These are phyloP conservation scores for Purshia tridentata DNA, from an alignment of 306 rosid species.

Conservation along the genomic window DNA sequence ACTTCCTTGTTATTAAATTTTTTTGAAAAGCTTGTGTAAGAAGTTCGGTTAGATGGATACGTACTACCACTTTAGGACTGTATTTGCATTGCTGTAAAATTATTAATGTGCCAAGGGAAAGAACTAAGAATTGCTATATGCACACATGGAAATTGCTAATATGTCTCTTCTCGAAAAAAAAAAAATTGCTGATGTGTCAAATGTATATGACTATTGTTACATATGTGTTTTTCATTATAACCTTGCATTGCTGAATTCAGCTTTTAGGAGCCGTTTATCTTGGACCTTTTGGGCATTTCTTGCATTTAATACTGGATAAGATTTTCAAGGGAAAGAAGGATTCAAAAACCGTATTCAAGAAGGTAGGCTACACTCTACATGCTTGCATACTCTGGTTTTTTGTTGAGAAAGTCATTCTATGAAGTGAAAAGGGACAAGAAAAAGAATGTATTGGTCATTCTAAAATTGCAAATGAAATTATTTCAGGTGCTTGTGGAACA, in stretches of 20 bases:
- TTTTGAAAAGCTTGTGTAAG: too few relatives aligned
- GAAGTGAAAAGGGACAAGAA: not conserved
- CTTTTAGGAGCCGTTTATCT: slow-evolving; percentile 82
- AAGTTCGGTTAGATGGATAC: not conserved
- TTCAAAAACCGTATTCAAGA: slow-evolving; percentile 78
- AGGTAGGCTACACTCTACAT: slow-evolving; percentile 46
- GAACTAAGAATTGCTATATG: not conserved
- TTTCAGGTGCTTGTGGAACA: slow-evolving; percentile 88
- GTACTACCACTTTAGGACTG: not conserved
- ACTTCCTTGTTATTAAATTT: not conserved
- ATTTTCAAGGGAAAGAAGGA: slow-evolving; percentile 94
- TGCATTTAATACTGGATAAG: slow-evolving; percentile 62
- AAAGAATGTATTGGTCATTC: not conserved
- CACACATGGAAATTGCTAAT: not conserved
- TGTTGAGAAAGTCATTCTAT: not conserved
- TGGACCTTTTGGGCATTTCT: slow-evolving; percentile 94
- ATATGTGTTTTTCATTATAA: not conserved
- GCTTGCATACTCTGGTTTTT: slow-evolving; percentile 15
- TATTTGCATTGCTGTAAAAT: not conserved
- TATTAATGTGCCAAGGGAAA: not conserved
- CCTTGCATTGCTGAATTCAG: slow-evolving; percentile 43
- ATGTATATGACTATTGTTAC: not conserved
- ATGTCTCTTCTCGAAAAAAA: too few relatives aligned
- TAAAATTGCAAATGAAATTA: not conserved
- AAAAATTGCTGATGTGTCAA: not conserved